phyloP scores from a whole-genome alignment of 306 rosid species.

The Sicyos edulis region DNA sequence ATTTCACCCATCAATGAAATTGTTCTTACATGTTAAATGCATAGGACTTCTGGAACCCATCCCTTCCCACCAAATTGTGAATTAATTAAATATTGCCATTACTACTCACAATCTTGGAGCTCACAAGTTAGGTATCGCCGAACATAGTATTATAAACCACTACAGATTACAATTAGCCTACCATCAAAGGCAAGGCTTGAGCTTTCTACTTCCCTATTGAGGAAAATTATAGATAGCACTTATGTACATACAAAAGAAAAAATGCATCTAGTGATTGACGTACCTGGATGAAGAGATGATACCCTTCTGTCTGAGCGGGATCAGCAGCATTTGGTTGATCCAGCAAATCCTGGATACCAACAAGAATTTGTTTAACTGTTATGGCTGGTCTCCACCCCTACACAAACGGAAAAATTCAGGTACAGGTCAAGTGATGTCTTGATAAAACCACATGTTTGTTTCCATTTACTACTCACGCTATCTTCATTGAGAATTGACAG shows the following conservation, averaged over 20 bases:
- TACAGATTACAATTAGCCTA: neutral
- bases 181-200: neutral
- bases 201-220: neutral
- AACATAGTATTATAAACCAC: neutral
- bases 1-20: no score
- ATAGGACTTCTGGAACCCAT: no score
- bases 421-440: neutral
- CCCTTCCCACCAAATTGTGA: no score
- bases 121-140: neutral
- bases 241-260: neutral
- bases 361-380: slow-evolving; percentile 92
- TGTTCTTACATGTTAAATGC: neutral
- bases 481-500: slow-evolving; percentile 94
- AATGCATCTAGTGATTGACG: neutral
- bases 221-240: neutral
- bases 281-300: slow-evolving; percentile 98
- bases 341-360: slow-evolving; percentile 90
- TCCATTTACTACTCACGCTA: slow-evolving; percentile 51
- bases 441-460: neutral
- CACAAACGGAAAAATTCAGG: slow-evolving; percentile 7
- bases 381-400: slow-evolving; percentile 99
- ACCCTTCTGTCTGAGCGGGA: slow-evolving; percentile 98
- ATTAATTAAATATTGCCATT: neutral
- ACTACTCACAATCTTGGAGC: neutral
- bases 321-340: slow-evolving; percentile 95